Conservation (phyloP, 805 yeast species). For the Lipomyces starkeyi region DNA sequence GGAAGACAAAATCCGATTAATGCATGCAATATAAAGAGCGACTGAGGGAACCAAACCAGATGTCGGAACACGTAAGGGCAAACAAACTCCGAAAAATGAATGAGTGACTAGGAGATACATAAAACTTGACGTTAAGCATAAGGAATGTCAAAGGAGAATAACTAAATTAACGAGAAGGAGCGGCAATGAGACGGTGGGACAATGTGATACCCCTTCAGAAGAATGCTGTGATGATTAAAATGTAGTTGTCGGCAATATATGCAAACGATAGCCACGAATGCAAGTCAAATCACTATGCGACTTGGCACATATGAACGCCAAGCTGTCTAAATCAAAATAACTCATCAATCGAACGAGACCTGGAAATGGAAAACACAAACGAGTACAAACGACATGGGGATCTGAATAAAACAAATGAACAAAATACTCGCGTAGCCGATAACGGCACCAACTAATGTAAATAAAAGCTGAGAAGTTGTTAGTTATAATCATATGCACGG, state of each 20-base stretch:
- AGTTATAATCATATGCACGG: not conserved
- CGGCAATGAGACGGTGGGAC: not conserved
- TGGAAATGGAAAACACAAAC: not conserved
- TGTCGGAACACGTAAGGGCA: not conserved
- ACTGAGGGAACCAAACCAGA: conserved; percentile 4
- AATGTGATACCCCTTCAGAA: not conserved
- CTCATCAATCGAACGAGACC: not conserved
- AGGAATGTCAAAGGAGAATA: conserved; percentile 4
- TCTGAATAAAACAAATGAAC: not conserved
- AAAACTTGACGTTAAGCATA: not conserved
- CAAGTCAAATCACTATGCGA: not conserved
- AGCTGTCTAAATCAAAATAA: not conserved
- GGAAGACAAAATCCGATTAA: not conserved
- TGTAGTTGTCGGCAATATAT: not conserved
- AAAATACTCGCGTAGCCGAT: not conserved
- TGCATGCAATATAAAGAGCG: conserved; percentile 7
- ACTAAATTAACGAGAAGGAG: not conserved
- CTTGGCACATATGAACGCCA: not conserved
- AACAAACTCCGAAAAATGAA: conserved; percentile 6
- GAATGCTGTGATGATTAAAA: not conserved
- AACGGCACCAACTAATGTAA: not conserved
- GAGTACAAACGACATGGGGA: conserved; percentile 8
- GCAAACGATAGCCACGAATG: not conserved
- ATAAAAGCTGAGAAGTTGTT: not conserved
- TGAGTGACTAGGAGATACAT: conserved; percentile 7